Conservation (phyloP, 192 early-diverging fungal genomes). For the Podila minutissima region DNA sequence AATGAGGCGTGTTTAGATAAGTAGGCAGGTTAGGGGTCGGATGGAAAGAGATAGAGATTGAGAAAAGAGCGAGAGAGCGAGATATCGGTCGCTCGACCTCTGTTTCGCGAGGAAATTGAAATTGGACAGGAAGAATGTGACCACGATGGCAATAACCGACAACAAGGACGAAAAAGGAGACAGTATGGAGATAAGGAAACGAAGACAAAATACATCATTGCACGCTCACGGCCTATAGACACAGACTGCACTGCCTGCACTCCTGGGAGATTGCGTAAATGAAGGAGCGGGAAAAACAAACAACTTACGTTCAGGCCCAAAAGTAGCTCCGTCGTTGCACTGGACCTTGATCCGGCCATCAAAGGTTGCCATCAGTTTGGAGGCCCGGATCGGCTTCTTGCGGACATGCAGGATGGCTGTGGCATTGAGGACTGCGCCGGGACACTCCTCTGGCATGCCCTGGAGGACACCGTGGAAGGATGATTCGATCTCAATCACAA, state of each 20-base stretch:
- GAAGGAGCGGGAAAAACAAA: background rate
- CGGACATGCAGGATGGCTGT: conserved; percentile 49
- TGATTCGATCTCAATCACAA: conserved; percentile 43
- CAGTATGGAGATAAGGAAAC: no score
- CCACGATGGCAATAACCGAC: no score
- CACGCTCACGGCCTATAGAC: no score
- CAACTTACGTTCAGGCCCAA: conserved; percentile 45
- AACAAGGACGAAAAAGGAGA: no score
- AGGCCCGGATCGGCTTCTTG: conserved; percentile 41
- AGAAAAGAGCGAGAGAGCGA: no score
- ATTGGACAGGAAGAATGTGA: no score
- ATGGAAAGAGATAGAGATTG: no score
- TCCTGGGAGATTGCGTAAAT: background rate
- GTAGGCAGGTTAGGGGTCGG: background rate
- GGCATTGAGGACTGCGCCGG: conserved; percentile 41
- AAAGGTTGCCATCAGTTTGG: conserved; percentile 44
- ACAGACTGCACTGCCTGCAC: no score
- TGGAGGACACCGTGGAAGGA: conserved; percentile 48
- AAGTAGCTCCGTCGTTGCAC: conserved; percentile 47
- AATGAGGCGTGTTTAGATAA: background rate
- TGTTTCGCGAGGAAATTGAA: no score
- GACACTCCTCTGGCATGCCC: conserved; percentile 41
- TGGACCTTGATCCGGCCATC: conserved; percentile 50
- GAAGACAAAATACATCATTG: no score
- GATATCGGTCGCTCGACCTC: no score